phyloP scores from a whole-genome alignment of 78 protist genomes.

The Monocercomonoides exilis region DNA sequence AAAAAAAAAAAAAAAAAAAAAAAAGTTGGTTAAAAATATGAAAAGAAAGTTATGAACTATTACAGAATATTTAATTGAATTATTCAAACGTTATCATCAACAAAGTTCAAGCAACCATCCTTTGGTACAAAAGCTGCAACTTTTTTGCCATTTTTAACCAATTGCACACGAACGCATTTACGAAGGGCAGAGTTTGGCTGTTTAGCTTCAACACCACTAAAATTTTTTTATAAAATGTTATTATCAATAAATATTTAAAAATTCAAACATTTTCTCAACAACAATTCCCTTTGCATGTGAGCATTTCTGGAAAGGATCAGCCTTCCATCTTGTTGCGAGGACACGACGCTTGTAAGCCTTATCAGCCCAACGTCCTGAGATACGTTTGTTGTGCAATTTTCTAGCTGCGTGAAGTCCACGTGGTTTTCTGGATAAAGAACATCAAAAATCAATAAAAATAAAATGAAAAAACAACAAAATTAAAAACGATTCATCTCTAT shows the following conservation, averaged over 20 bases:
- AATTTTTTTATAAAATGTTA: not conserved
- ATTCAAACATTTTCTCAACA: conserved; percentile 75
- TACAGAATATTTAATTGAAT: no score
- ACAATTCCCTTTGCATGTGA: conserved; percentile 99
- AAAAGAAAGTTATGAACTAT: no score
- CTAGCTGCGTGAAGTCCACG: conserved; percentile 63
- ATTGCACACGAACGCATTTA: conserved; percentile 99
- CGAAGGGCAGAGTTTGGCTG: conserved; percentile 99
- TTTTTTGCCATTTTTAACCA: conserved; percentile 99
- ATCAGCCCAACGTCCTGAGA: conserved; percentile 80
- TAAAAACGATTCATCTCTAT: not conserved
- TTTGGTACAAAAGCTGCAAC: conserved; percentile 98
- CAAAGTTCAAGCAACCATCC: conserved; percentile 97
- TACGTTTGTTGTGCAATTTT: conserved; percentile 45
- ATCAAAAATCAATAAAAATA: not conserved
- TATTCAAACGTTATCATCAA: conserved; percentile 98
- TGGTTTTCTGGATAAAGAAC: conserved; percentile 34
- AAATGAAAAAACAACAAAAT: not conserved
- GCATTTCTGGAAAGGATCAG: conserved; percentile 93
- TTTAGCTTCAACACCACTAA: conserved; percentile 96
- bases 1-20: not conserved
- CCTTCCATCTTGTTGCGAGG: conserved; percentile 76
- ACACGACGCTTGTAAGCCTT: conserved; percentile 85
- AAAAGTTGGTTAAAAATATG: not conserved
- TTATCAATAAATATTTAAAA: not conserved